These are phyloP conservation scores for Sarocladium strictum DNA, from an alignment of 2,329 filamentous ascomycete species.

Conservation along the genomic window DNA sequence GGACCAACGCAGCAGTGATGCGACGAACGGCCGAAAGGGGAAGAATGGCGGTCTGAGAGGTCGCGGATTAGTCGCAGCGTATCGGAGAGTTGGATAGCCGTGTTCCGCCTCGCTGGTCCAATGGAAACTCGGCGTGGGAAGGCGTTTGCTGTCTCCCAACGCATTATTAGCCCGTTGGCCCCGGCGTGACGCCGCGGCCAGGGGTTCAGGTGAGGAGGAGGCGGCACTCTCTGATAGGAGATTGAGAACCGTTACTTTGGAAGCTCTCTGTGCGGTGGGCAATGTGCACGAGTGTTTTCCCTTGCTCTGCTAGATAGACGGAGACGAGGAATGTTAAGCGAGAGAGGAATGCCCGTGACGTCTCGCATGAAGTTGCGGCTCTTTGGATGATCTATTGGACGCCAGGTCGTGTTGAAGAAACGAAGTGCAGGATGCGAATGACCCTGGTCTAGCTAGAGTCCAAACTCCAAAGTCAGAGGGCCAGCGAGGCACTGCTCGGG, in stretches of 20 bases:
- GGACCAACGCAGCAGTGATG: background rate
- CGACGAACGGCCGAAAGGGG: slow-evolving; percentile 2
- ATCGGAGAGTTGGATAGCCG: background rate
- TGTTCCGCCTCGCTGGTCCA: background rate
- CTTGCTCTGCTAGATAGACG: background rate
- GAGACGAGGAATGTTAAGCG: background rate
- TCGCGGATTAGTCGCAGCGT: background rate
- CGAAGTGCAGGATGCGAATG: background rate
- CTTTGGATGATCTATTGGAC: background rate
- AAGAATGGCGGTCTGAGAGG: background rate
- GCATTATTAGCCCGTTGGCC: slow-evolving; percentile 1
- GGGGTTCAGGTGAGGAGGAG: slow-evolving; percentile 6
- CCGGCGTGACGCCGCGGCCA: slow-evolving; percentile 4
- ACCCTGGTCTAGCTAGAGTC: background rate
- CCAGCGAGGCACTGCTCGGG: background rate
- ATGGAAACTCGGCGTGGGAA: background rate
- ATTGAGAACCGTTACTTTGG: background rate
- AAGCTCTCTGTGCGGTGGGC: background rate
- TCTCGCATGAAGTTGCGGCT: background rate
- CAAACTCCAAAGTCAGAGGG: too few relatives aligned
- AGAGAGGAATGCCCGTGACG: background rate
- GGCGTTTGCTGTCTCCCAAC: background rate
- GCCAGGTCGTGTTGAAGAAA: background rate
- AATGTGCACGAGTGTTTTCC: background rate
- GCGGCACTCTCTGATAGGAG: slow-evolving; percentile 3